phyloP scores from a whole-genome alignment of 768 basidiomycete species.

The Tulasnella sp. region DNA sequence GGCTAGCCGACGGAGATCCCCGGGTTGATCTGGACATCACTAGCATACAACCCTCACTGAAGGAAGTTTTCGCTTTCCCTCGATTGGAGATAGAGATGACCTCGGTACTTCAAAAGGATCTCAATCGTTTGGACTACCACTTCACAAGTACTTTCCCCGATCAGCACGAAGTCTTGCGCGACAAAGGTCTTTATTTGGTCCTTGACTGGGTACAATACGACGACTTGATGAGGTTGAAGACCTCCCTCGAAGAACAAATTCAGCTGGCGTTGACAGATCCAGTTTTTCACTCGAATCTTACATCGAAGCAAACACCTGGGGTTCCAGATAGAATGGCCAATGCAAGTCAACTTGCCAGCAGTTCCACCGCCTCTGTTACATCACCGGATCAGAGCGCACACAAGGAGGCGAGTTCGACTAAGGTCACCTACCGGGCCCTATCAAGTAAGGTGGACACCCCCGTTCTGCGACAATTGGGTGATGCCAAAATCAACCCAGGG shows the following conservation, averaged over 20 bases:
- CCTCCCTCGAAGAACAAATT: slow-evolving; percentile 63
- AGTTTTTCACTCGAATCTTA: too few species aligned
- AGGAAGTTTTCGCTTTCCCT: slow-evolving; percentile 61
- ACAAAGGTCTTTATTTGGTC: slow-evolving; percentile 69
- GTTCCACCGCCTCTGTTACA: neutral
- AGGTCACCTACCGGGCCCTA: slow-evolving; percentile 16
- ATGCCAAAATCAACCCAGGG: slow-evolving; percentile 76
- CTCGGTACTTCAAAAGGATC: slow-evolving; percentile 45
- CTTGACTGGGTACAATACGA: slow-evolving; percentile 71
- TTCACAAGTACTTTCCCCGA: slow-evolving; percentile 18
- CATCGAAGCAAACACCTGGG: too few species aligned
- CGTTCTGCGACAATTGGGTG: slow-evolving; percentile 73
- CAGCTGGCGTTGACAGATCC: slow-evolving; percentile 27
- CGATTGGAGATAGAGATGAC: slow-evolving; percentile 73
- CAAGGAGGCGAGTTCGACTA: too few species aligned
- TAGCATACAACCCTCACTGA: slow-evolving; percentile 54
- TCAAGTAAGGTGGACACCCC: slow-evolving; percentile 36
- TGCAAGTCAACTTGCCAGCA: neutral
- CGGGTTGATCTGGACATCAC: slow-evolving; percentile 23
- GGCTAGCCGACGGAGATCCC: slow-evolving; percentile 34
- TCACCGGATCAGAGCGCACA: slow-evolving; percentile 14
- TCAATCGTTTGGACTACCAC: slow-evolving; percentile 25
- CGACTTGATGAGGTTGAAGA: slow-evolving; percentile 66
- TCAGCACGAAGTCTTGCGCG: slow-evolving; percentile 29
- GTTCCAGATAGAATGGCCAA: neutral